Evolutionary conservation across 1,139 yeast species (phyloP), one percentile per base, ranked within the genome.

Genomic region (Candida labiduridarum): DNA sequence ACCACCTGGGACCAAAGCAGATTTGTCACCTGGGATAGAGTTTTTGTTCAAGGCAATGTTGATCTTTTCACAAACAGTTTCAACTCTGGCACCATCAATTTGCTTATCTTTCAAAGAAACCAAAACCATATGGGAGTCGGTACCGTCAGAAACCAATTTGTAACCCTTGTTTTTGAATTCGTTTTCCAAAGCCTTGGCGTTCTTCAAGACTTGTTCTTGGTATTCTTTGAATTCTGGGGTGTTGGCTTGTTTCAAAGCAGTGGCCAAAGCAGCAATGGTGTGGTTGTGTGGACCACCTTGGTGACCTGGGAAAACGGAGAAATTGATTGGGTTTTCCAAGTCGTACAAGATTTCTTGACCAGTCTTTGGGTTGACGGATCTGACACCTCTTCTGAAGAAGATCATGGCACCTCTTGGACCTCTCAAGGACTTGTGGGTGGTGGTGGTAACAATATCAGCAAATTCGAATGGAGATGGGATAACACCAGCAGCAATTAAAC

Each of bases 371-470:
- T 97, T 86, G 55, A 85, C 85, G 65, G 84, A 84, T 78, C 94
- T 85, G 53, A 89, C 80, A 59, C 97, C 97, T 69, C 87, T 87
- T 82, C 97, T 89, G 81, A 83, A 92, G 78, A 92, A 92, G 67
- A 92, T 92, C 97, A 92, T 91, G 49, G 98, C 96, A 68, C 98
- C 98, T 80, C 98, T 88, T 71, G 98, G 98, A 44, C 98, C 98
- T 78, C 98, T 87, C 65, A 92, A 83, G 29, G 97, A 90, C 77
- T 92, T 92, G 78, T 92, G 98, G 48, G 98, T 91, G 54, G 98
- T 92, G 59, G 98, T 92, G 59, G 98, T 92, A 67, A 92, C 98
- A 58, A 92, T 88, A 68, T 92, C 98, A 48, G 97, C 89, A 72
- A 85, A 86, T 67, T 90, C 92, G 79, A 92, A 92, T 55, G 98